These are phyloP conservation scores for Fistulinella cinereoalba DNA, from an alignment of 1,284 basidiomycete species.

Conservation along the genomic window DNA sequence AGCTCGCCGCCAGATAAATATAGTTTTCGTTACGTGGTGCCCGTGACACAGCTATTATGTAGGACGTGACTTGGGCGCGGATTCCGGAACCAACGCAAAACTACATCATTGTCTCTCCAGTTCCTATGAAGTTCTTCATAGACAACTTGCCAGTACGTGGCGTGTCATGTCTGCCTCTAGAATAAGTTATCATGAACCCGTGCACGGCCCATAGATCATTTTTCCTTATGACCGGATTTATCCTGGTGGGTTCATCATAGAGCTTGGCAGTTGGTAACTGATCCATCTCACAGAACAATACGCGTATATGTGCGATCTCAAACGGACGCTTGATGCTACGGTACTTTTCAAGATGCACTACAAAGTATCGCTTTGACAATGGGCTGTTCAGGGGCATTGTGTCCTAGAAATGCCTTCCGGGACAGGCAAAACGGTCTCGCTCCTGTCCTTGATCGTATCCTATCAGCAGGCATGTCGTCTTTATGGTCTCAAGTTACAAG, in stretches of 20 bases:
- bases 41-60: too few relatives aligned
- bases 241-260: constrained; percentile 52
- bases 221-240: constrained; percentile 93
- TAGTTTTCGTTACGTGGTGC: not conserved
- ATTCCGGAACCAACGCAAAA: not conserved
- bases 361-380: not conserved
- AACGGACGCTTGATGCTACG: constrained; percentile 91
- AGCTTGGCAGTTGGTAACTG: constrained; percentile 3
- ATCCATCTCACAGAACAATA: constrained; percentile 75
- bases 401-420: constrained; percentile 99
- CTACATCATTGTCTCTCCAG: not conserved
- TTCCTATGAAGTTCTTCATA: constrained; percentile 91
- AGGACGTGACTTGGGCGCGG: not conserved
- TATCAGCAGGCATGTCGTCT: constrained; percentile 84
- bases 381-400: constrained; percentile 79
- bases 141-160: constrained; percentile 82
- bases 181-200: not conserved
- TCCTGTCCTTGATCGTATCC: constrained; percentile 94
- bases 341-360: constrained; percentile 34
- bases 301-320: constrained; percentile 98
- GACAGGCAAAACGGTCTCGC: constrained; percentile 97
- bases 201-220: constrained; percentile 55
- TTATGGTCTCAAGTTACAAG: not conserved
- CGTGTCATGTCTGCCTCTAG: constrained; percentile 10
- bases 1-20: too few relatives aligned